Percentiles rank a stretch among this genome's conserved stretches.
These are phyloP conservation scores for Ormosia semicastrata DNA, from an alignment of 306 rosid species.

Conservation along the genomic window DNA sequence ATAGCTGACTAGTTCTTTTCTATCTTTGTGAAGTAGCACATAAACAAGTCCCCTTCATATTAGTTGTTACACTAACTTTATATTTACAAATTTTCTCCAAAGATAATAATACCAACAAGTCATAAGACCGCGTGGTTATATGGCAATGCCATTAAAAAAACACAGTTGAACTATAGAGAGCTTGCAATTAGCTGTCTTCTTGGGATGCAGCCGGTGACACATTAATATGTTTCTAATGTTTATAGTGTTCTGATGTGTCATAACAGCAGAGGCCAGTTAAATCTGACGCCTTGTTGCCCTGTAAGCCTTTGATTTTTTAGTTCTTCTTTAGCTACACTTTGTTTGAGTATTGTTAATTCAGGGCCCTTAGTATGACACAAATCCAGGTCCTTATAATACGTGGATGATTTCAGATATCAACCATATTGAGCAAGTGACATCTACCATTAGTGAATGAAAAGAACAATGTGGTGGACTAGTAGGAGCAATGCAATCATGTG, in stretches of 20 bases:
- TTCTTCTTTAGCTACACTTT: neutral
- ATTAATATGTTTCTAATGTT: constrained; percentile 12
- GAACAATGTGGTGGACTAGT: neutral
- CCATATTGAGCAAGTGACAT: neutral
- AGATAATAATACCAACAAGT: constrained; percentile 14
- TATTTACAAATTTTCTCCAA: neutral
- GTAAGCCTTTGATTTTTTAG: neutral
- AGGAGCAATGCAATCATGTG: neutral
- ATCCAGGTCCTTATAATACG: neutral
- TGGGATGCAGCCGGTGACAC: neutral
- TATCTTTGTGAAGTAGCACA: neutral
- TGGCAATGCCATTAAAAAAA: neutral
- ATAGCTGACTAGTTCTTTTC: neutral
- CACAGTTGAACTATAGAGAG: constrained; percentile 18
- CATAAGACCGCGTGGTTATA: constrained; percentile 16
- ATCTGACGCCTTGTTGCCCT: constrained; percentile 17
- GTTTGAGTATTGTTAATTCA: neutral
- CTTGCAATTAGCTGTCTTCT: constrained; percentile 36
- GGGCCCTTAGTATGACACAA: neutral
- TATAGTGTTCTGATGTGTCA: constrained; percentile 13
- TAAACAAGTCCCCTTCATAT: neutral
- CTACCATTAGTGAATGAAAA: neutral
- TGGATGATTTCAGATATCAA: neutral
- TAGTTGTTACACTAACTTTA: constrained; percentile 25
- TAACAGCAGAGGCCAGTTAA: constrained; percentile 17